phyloP scores from a whole-genome alignment of 371 early-diverging fungal species.

The Haplosporangium sp. region DNA sequence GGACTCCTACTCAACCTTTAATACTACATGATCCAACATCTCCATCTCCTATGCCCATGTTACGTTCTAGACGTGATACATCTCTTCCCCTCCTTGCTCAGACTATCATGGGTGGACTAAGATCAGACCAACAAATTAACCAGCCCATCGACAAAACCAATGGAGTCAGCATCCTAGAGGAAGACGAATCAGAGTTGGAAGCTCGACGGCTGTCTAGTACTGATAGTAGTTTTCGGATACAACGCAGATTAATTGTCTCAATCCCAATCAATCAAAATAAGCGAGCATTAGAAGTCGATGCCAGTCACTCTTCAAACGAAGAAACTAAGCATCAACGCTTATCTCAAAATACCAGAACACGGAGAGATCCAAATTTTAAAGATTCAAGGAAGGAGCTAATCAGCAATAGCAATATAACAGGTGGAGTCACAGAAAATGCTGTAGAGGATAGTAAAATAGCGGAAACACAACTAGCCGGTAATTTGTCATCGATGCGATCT shows the following conservation, averaged over 20 bases:
- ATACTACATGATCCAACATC: slow-evolving; percentile 30
- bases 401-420: not conserved
- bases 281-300: slow-evolving; percentile 1
- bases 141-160: not conserved
- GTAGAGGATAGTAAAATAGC: not conserved
- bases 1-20: slow-evolving; percentile 4
- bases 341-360: not conserved
- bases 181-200: not conserved
- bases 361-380: not conserved
- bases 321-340: slow-evolving; percentile 13
- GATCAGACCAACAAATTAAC: not conserved
- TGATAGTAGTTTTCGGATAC: not conserved
- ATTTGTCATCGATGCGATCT: not conserved
- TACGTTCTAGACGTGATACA: slow-evolving; percentile 57
- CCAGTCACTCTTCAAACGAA: not conserved
- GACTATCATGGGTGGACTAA: not conserved
- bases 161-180: slow-evolving; percentile 11
- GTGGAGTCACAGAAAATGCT: not conserved
- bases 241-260: slow-evolving; percentile 16
- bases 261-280: slow-evolving; percentile 13
- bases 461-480: not conserved
- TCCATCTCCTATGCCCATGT: slow-evolving; percentile 63
- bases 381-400: not conserved
- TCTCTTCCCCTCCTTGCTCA: slow-evolving; percentile 1
- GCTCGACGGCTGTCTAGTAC: not conserved